Conservation (phyloP, 805 yeast genomes). For the Ogataea wickerhamii region DNA sequence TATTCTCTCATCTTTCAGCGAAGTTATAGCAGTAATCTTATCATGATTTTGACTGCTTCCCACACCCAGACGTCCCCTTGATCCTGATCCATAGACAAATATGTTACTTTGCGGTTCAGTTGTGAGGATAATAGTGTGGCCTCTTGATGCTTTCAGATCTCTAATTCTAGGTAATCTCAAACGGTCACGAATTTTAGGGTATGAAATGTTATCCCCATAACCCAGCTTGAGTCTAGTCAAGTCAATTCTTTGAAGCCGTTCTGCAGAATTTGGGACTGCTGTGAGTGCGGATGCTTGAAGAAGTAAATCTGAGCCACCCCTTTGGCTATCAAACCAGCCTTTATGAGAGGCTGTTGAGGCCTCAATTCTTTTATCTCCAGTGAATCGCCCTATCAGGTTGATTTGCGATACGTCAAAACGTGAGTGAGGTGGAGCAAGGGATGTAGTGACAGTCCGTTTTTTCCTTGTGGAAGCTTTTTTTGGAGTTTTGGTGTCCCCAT, state of each 20-base stretch:
- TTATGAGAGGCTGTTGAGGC: slow-evolving; percentile 3
- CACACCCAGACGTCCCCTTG: slow-evolving; percentile 71
- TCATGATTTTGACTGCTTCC: slow-evolving; percentile 40
- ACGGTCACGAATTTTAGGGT: slow-evolving; percentile 20
- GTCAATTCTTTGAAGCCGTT: slow-evolving; percentile 17
- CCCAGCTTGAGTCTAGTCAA: slow-evolving; percentile 18
- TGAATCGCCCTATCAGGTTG: slow-evolving; percentile 30
- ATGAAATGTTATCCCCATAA: slow-evolving; percentile 22
- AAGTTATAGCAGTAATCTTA: slow-evolving; percentile 41
- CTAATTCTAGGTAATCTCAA: slow-evolving; percentile 43
- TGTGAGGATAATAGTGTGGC: slow-evolving; percentile 61
- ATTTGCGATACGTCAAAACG: slow-evolving; percentile 15
- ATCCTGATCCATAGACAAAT: slow-evolving; percentile 61
- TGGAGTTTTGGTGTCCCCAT: background rate
- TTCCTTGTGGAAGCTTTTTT: slow-evolving; percentile 33
- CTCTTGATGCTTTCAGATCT: slow-evolving; percentile 53
- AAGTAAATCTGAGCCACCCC: slow-evolving; percentile 58
- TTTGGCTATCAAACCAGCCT: slow-evolving; percentile 12
- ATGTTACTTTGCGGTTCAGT: slow-evolving; percentile 44
- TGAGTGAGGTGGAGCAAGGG: background rate
- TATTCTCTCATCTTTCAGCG: slow-evolving; percentile 32
- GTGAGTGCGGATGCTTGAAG: slow-evolving; percentile 51
- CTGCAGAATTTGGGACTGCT: slow-evolving; percentile 8
- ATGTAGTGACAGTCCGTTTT: background rate
- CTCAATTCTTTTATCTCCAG: slow-evolving; percentile 4